Base-by-base conservation (phyloP, 129 eudicot species). In the Flaveria bidentis region DNA sequence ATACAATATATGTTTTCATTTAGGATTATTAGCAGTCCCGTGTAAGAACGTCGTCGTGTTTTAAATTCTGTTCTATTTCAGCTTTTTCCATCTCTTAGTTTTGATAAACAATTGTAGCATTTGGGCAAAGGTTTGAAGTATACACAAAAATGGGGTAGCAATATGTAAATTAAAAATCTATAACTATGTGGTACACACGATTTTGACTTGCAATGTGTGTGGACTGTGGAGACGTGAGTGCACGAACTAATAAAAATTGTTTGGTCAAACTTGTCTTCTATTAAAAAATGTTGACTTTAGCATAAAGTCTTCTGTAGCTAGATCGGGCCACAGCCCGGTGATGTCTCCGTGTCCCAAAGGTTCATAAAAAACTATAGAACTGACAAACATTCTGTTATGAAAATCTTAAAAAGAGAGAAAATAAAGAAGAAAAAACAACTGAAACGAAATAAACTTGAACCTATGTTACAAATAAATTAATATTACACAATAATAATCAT, bases 141-240 rank as follows among this genome's bases (percentile, higher is more conserved):
- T 56, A 57, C 23, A 47, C 6, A 77, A 51, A 6, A 44, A 53
- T 16, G 16, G 30, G 78, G 78, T 44, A 71, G 71, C 36, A 11
- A 15, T 45, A 28, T 61, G 71, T 44, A 77, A 72, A 72, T 66
- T 55, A 71, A 51, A 36, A 36, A 23, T 52, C 47, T 67, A 53
- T 7, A 14, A 64, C 75, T 70, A 72, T 64, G 78, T 82, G 82
- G 86, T 39, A 66, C 82, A 73, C 86, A 82, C 82, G 82, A 82
- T 77, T 69, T 72, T 72, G 78, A 77, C 78, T 72, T 77, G 79
- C 58, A 44, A 49, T 61, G 61, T 13, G 18, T 73, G 64, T 60
- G 12, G 72, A 73, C 41, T 36, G 41, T 36, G 41, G 41, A 36
- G 83, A 85, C 85, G 88, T 85, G 88, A 73, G 69, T 62, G 85